phyloP scores from a whole-genome alignment of 306 rosid genomes.

The Ormosia emarginata region DNA sequence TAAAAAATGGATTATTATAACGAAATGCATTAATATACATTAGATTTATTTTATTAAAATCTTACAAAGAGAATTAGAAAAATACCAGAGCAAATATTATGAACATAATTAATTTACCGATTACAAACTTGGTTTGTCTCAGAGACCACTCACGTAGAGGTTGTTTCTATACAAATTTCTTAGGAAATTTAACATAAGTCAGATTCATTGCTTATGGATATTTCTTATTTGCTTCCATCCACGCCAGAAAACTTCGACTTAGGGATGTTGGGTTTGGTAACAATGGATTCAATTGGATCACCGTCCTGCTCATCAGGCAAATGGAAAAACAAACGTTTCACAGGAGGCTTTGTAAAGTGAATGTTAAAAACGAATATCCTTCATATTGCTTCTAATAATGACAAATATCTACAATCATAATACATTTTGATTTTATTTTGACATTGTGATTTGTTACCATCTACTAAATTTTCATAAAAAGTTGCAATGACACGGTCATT shows the following conservation, averaged over 20 bases:
- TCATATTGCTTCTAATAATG: background rate
- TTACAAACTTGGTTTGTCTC: background rate
- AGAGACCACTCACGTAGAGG: background rate
- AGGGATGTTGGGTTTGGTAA: background rate
- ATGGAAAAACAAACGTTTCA: background rate
- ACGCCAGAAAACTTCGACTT: background rate
- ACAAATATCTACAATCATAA: background rate
- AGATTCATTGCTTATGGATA: background rate
- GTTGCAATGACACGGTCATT: background rate
- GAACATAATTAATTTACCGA: no score
- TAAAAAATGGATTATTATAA: no score
- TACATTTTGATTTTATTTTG: background rate
- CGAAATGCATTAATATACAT: no score
- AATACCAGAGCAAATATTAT: no score
- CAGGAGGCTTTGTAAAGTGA: background rate
- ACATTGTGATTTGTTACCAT: no score
- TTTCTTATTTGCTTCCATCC: background rate
- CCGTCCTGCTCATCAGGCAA: background rate
- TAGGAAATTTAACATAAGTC: background rate
- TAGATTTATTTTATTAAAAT: no score
- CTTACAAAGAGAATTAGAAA: no score
- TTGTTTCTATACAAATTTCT: background rate
- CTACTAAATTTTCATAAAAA: background rate
- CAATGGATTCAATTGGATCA: background rate
- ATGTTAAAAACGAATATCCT: background rate